Evolutionary conservation across 257 asterid species (phyloP), one percentile per base, ranked within the genome.

Genomic region (Datura wrightii): DNA sequence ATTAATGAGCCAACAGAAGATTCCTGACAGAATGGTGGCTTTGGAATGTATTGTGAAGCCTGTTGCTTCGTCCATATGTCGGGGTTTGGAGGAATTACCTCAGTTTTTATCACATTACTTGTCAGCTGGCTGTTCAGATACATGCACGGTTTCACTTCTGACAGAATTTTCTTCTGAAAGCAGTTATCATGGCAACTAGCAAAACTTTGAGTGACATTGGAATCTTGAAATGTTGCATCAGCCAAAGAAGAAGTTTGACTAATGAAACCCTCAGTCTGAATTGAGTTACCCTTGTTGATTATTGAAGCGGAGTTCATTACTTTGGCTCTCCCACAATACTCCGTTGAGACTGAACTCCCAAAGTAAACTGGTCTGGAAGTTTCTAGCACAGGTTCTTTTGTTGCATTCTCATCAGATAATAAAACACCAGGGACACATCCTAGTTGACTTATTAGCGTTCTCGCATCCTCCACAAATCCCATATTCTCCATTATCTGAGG

Each of bases 401-500:
- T 86, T 58, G 83, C 86, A 78, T 89, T 87, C 67, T 90, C 88
- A 82, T 92, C 90, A 36, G 97, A 87, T 31, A 88, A 85, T 86
- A 90, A 83, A 80, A 88, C 89, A 3, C 92, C 93, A n/a, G 96
- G 91, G 39, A 89, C 91, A 83, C 92, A 87, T 59, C 97, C 97
- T 54, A 93, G 92, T 83, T 94, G 95, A 88, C 80, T 90, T 86
- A 95, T 53, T 79, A 94, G 86, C 58, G 89, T 84, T 65, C 86
- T 87, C 82, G 92, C 98, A 14, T 94, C 94, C 67, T 92, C 90
- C 42, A 95, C 79, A 83, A 95, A 92, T 83, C 88, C 93, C 60
- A 84, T 31, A 81, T 94, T 91, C 92, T 94, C 99, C 89, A 86
- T 84, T 82, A 95, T 90, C 99, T 95, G 93, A 82, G 78, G 82